phyloP scores from a whole-genome alignment of 73 alveolate species.

The Blepharisma stoltei region DNA sequence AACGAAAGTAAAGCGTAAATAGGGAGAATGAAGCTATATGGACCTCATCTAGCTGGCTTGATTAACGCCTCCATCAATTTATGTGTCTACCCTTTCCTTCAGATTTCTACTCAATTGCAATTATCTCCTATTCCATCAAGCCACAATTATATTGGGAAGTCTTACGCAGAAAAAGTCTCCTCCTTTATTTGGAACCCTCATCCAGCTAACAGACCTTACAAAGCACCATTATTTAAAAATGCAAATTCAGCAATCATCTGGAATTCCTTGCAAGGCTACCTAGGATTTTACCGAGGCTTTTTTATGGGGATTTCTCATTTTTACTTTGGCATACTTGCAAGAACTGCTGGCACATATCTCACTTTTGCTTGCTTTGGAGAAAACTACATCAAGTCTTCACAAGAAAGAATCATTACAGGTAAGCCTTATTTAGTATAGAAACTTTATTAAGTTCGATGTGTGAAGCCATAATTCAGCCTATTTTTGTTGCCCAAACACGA shows the following conservation, averaged over 20 bases:
- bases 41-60: constrained; percentile 22
- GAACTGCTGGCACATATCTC: not conserved
- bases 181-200: not conserved
- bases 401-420: not conserved
- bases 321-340: not conserved
- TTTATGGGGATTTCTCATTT: not conserved
- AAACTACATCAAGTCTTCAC: not conserved
- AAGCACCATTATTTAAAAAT: not conserved
- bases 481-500: constrained; percentile 11
- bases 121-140: not conserved
- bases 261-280: constrained; percentile 12
- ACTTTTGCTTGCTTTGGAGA: not conserved
- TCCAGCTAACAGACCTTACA: constrained; percentile 6
- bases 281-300: not conserved
- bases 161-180: not conserved
- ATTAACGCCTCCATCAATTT: not conserved
- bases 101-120: constrained; percentile 4
- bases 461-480: constrained; percentile 9
- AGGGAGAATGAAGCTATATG: not conserved
- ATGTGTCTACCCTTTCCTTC: not conserved
- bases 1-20: not conserved
- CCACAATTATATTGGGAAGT: not conserved
- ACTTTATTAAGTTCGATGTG: not conserved
- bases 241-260: not conserved
- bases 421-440: not conserved